phyloP scores from a whole-genome alignment of 1,284 basidiomycete species.

The Porogramme epimiltina region DNA sequence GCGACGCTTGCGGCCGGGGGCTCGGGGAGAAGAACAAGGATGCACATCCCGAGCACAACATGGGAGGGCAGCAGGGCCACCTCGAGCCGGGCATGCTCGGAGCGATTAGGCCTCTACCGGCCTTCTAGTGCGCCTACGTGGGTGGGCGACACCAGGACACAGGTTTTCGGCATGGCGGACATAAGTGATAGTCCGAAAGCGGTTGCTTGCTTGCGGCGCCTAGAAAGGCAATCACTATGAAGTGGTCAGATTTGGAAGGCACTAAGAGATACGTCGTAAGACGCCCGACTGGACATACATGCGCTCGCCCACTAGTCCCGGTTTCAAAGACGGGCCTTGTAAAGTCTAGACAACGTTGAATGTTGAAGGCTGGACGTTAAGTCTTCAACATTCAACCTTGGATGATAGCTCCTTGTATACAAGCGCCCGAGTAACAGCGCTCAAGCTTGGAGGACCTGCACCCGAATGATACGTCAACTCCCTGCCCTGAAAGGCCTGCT shows the following conservation, averaged over 20 bases:
- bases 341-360: no score
- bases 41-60: constrained; percentile 12
- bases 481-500: no score
- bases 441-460: no score
- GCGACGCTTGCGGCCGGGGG: background rate
- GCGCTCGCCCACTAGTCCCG: no score
- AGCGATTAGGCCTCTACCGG: background rate
- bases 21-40: constrained; percentile 8
- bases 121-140: constrained; percentile 7
- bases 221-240: constrained; percentile 9
- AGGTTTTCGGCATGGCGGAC: background rate
- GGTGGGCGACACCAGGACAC: background rate
- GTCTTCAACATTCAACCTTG: no score
- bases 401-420: no score
- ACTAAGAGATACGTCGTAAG: background rate
- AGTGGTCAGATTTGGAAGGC: background rate
- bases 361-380: no score
- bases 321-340: no score
- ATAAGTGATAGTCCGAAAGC: constrained; percentile 5
- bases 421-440: no score
- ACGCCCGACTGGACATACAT: no score
- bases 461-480: no score
- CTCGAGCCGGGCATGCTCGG: background rate
- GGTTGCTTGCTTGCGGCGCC: constrained; percentile 4
- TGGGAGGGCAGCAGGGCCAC: background rate